Evolutionary conservation across 441 rosid genomes (phyloP).

Genomic region (Gossypium laxum): DNA sequence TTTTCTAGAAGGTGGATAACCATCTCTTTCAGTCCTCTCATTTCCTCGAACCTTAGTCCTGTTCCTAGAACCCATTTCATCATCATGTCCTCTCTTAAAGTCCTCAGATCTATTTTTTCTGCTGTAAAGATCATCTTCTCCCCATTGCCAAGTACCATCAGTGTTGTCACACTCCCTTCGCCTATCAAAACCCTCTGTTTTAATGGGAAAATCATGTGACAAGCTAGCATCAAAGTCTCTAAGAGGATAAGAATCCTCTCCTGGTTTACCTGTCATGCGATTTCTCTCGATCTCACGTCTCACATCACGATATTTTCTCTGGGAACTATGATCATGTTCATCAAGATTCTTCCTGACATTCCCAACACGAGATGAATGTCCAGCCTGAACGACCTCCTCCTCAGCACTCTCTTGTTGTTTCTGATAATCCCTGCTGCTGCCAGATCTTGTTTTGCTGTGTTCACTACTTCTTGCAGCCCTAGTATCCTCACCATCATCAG

Average conservation of each 20-base stretch:
- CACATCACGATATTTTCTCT: slow-evolving; percentile 49
- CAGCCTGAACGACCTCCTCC: slow-evolving; percentile 69
- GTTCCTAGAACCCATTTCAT: slow-evolving; percentile 60
- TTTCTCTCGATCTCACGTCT: slow-evolving; percentile 57
- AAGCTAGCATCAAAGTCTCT: slow-evolving; percentile 48
- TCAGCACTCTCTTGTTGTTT: slow-evolving; percentile 57
- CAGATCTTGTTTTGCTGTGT: slow-evolving; percentile 77
- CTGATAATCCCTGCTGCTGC: slow-evolving; percentile 67
- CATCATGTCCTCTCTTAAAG: slow-evolving; percentile 57
- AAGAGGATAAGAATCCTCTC: slow-evolving; percentile 47
- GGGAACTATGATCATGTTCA: slow-evolving; percentile 40
- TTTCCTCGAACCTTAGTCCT: slow-evolving; percentile 53
- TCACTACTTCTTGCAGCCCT: slow-evolving; percentile 87
- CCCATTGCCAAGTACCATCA: slow-evolving; percentile 47
- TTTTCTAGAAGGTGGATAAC: slow-evolving; percentile 49
- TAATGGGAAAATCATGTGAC: slow-evolving; percentile 30
- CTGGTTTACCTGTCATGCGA: slow-evolving; percentile 32
- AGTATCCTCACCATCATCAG: slow-evolving; percentile 56
- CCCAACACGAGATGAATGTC: slow-evolving; percentile 33
- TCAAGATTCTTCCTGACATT: slow-evolving; percentile 41
- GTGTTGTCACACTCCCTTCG: slow-evolving; percentile 57
- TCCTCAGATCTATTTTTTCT: slow-evolving; percentile 61
- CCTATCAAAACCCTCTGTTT: slow-evolving; percentile 49
- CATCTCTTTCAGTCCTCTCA: slow-evolving; percentile 63
- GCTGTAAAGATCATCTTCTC: slow-evolving; percentile 49